Evolutionary conservation across 768 basidiomycete species (phyloP).

Genomic region (Dentipellis sp.): DNA sequence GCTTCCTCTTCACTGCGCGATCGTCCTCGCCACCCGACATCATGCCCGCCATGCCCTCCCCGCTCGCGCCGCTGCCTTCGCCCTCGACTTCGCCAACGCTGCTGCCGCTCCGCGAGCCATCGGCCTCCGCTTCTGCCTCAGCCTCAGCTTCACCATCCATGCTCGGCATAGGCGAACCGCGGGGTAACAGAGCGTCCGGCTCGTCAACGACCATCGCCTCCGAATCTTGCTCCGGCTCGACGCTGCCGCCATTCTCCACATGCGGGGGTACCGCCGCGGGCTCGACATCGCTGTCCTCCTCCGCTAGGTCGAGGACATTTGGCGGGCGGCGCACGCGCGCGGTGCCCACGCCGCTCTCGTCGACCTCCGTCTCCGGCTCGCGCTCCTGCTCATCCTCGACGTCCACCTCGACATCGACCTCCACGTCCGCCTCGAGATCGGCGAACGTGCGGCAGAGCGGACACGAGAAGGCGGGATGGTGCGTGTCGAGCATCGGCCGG

Average conservation of each 20-base stretch:
- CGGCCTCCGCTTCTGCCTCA: neutral
- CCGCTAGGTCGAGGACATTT: neutral
- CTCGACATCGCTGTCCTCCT: neutral
- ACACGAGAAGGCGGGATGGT: conserved; percentile 90
- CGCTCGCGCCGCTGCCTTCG: neutral
- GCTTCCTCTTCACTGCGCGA: neutral
- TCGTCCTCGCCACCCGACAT: neutral
- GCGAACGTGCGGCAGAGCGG: conserved; percentile 94
- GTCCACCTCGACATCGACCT: conserved; percentile 35
- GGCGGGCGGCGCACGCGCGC: neutral
- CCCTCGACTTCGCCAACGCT: neutral
- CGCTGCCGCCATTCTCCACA: neutral
- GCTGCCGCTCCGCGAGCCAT: neutral
- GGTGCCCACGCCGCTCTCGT: neutral
- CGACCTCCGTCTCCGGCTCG: neutral
- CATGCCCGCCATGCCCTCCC: neutral
- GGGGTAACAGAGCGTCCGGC: neutral
- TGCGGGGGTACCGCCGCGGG: neutral
- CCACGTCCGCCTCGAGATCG: conserved; percentile 93
- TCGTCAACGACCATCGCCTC: neutral
- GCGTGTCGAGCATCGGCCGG: conserved; percentile 77
- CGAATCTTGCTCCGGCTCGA: neutral
- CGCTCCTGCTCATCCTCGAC: neutral
- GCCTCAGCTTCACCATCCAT: neutral
- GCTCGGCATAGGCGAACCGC: neutral